Evolutionary conservation across 352 stramenopile species (phyloP), one percentile per base, ranked within the genome.

Genomic region (Blastocystis sp.): DNA sequence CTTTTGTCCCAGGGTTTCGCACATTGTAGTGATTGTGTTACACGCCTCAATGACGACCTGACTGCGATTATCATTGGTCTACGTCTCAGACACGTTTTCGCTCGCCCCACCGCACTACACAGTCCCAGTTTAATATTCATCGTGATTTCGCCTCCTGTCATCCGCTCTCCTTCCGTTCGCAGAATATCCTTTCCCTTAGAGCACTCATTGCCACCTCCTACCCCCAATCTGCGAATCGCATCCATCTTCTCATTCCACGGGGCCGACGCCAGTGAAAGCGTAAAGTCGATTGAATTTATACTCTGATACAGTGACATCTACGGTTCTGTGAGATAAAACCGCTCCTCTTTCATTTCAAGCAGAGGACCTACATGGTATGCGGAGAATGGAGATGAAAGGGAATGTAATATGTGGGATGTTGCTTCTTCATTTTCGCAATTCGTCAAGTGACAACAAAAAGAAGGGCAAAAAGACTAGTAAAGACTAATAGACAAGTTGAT

Each of bases 11-110:
- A 81, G 36, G 4, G 40, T 21, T 27, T 21, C 21, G 27, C 69
- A 81, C 21, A 81, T 27, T 21, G 53, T 51, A 48, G n/a, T 29
- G 27, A 81, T 81, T 9, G 69, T 46, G 18, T 59, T 64, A 46
- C 69, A 81, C n/a, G 69, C 69, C 4, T 81, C 69, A 18, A 21
- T 65, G 14, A 81, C 69, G 11, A 81, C 42, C 42, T 38, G 27
- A 65, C 69, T 81, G 8, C 69, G 69, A 81, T 81, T 81, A 36
- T 81, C 69, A 16, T 27, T 63, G 7, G 56, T 51, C 69, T 81
- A 81, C 51, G 11, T 3, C n/a, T 59, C 2, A 59, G n/a, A 3
- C 4, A 18, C 11, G 51, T 14, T 59, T 32, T 59, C 3, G 32
- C 4, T 27, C 51, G 4, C n/a, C 7, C 11, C 32, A 59, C 51